Evolutionary conservation across 768 basidiomycete species (phyloP), one percentile per base, ranked within the genome.

Genomic region (Lactifluus hygrophoroides): DNA sequence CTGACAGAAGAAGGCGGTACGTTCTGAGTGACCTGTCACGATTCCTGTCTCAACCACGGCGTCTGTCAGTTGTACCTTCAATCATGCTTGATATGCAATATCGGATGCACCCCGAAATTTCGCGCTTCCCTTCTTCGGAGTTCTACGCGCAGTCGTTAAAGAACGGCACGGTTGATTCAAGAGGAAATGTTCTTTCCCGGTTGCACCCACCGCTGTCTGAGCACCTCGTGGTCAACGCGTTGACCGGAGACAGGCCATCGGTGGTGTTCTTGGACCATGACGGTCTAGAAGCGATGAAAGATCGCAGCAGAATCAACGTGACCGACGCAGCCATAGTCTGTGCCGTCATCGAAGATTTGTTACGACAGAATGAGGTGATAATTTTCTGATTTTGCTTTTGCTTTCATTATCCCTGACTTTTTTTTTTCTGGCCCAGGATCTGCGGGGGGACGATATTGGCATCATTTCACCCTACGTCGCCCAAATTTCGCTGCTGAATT

Each of bases 41-140:
- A 51, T 35, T 37, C 37, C 40, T 49, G 21, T 54, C 32, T 37
- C 42, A 28, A 51, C 23, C 32, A 5, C 43, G 56, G 48, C 56
- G 40, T 32, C 50, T 34, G 46, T 11, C 55, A 91, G 90, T 78
- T 44, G 81, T 90, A n/a, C 91, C 92, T 10, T 86, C 89, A 5
- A 81, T 94, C 61, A 94, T 94, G 87, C 81, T 97, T 57, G 87
- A 95, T 67, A 79, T 83, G n/a, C 94, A 97, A 72, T 97, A 96
- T 66, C 85, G 94, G 35, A 97, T 97, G 94, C 92, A 94, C 66
- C 94, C 94, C 13, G 75, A 76, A 37, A 93, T 97, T 65, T 90
- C 94, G 2, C 77, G 77, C 21, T 97, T 97, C 74, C 92, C 94
- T 10, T 84, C 88, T 37, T 69, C 75, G 27, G 86, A 91, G 59